Percentiles rank a stretch among this genome's conserved stretches.
Evolutionary conservation across 352 stramenopile genomes (phyloP).

Genomic region (Phytophthora nicotianae): DNA sequence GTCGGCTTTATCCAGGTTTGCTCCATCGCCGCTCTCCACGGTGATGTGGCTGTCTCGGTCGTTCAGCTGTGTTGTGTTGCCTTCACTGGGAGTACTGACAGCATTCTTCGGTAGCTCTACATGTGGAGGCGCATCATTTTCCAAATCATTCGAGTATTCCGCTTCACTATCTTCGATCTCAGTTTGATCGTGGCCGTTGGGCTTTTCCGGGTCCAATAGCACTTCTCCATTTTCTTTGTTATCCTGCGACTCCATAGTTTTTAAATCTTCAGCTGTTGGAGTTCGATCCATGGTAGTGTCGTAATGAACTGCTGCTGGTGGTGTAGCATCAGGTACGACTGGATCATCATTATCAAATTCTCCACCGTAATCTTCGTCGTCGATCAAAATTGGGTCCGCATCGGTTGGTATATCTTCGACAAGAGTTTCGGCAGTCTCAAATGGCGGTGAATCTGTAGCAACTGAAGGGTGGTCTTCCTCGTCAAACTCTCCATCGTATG

Average conservation of each 20-base stretch:
- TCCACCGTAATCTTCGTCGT: background rate
- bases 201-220: background rate
- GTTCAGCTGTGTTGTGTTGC: slow-evolving; percentile 23
- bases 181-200: background rate
- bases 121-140: slow-evolving; percentile 1
- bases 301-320: background rate
- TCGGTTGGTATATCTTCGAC: background rate
- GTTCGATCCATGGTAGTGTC: background rate
- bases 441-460: background rate
- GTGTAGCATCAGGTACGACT: background rate
- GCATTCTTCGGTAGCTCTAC: background rate
- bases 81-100: background rate
- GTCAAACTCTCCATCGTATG: slow-evolving; percentile 17
- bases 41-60: slow-evolving; percentile 11
- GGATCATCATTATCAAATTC: background rate
- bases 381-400: background rate
- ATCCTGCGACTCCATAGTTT: background rate
- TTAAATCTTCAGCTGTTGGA: background rate
- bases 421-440: background rate
- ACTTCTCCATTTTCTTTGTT: background rate
- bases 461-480: slow-evolving; percentile 5
- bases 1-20: background rate
- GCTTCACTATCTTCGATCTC: slow-evolving; percentile 2
- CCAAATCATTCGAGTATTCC: slow-evolving; percentile 17
- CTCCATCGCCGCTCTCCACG: too few relatives aligned